Conservation (phyloP, 139 green algal genomes). For the Chlorokybus atmophyticus region DNA sequence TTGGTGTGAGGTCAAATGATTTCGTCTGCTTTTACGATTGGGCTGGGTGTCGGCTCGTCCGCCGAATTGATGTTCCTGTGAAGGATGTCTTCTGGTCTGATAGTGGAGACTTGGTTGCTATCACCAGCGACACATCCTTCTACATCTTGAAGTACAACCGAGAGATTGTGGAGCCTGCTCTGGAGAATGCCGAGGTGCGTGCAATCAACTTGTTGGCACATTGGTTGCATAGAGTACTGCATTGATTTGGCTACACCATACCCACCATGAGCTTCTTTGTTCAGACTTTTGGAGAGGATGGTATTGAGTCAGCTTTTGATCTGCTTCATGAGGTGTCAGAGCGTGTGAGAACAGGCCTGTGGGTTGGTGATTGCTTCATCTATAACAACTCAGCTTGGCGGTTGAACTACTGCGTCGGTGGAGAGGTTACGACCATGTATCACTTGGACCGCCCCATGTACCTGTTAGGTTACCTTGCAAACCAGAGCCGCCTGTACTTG, state of each 20-base stretch:
- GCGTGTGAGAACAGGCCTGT: constrained; percentile 49
- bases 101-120: constrained; percentile 65
- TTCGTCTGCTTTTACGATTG: constrained; percentile 98
- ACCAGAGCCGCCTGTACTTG: constrained; percentile 77
- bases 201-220: too few relatives aligned
- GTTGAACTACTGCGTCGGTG: constrained; percentile 95
- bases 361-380: constrained; percentile 94
- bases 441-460: constrained; percentile 95
- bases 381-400: constrained; percentile 92
- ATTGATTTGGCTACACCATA: too few relatives aligned
- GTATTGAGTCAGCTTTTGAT: constrained; percentile 93
- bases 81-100: constrained; percentile 75
- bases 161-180: too few relatives aligned
- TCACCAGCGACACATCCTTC: constrained; percentile 63
- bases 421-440: constrained; percentile 90
- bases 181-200: too few relatives aligned
- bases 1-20: constrained; percentile 62
- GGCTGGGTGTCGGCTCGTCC: constrained; percentile 48
- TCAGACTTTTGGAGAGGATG: constrained; percentile 66
- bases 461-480: constrained; percentile 89
- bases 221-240: too few relatives aligned
- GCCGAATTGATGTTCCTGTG: constrained; percentile 79
- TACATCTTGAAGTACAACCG: constrained; percentile 73
- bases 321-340: constrained; percentile 78
- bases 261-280: too few relatives aligned